These are phyloP conservation scores for Phytophthora palmivora DNA, from an alignment of 352 stramenopile species.

Conservation along the genomic window DNA sequence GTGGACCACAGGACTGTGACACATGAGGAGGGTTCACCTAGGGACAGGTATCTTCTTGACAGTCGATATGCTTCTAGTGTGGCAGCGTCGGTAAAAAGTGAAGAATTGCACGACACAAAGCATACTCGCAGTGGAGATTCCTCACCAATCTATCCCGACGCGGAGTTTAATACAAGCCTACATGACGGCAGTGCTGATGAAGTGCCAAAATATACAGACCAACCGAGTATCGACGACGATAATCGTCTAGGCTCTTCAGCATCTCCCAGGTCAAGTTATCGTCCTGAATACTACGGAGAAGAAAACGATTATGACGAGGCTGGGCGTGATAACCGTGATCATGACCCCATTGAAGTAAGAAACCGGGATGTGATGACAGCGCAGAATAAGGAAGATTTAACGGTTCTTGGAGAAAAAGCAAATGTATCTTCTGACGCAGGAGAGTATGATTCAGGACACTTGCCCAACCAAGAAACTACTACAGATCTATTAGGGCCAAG, in stretches of 20 bases:
- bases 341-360: neutral
- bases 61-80: neutral
- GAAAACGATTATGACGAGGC: constrained; percentile 7
- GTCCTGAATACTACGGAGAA: neutral
- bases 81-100: neutral
- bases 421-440: neutral
- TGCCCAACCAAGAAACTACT: neutral
- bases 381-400: neutral
- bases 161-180: neutral
- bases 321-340: constrained; percentile 7
- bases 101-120: neutral
- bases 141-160: neutral
- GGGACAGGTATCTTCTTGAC: neutral
- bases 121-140: neutral
- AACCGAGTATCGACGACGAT: neutral
- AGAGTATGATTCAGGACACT: neutral
- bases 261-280: constrained; percentile 11
- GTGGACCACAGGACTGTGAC: neutral
- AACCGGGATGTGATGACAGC: neutral
- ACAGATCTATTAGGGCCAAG: neutral
- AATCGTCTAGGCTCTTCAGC: constrained; percentile 1
- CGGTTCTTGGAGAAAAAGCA: neutral
- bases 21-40: neutral
- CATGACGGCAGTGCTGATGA: neutral
- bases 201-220: neutral